Evolutionary conservation across 805 yeast species (phyloP).

Genomic region (Barnettozyma salicaria): DNA sequence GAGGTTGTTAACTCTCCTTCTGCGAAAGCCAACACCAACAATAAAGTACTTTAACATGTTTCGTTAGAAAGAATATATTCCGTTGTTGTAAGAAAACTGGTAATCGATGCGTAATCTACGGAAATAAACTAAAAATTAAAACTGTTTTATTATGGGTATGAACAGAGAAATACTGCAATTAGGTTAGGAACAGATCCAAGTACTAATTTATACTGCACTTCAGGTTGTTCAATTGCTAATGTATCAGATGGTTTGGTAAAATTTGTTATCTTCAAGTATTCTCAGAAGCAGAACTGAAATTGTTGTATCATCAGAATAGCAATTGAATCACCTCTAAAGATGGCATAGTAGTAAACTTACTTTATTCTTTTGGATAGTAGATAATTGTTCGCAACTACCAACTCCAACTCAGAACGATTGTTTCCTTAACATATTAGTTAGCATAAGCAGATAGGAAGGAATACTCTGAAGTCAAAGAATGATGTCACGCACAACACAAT

Average conservation of each 20-base stretch:
- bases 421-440: too few relatives aligned
- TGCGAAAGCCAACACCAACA: too few relatives aligned
- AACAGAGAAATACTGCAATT: not conserved
- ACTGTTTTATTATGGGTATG: not conserved
- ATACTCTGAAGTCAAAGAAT: not conserved
- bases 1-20: too few relatives aligned
- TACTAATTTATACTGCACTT: not conserved
- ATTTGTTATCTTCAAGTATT: slow-evolving; percentile 65
- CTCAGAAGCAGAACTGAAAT: slow-evolving; percentile 98
- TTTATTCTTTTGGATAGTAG: not conserved
- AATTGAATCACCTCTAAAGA: slow-evolving; percentile 3
- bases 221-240: too few relatives aligned
- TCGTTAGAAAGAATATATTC: too few relatives aligned
- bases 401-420: too few relatives aligned
- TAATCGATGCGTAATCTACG: too few relatives aligned
- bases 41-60: too few relatives aligned
- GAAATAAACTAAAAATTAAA: not conserved
- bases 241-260: slow-evolving; percentile 44
- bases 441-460: too few relatives aligned
- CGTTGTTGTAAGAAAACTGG: too few relatives aligned
- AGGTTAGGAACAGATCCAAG: not conserved
- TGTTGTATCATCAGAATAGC: slow-evolving; percentile 52
- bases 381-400: too few relatives aligned
- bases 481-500: too few relatives aligned
- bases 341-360: slow-evolving; percentile 3